Conservation (phyloP, 179 eudicot genomes). For the Spinacia oleracea region DNA sequence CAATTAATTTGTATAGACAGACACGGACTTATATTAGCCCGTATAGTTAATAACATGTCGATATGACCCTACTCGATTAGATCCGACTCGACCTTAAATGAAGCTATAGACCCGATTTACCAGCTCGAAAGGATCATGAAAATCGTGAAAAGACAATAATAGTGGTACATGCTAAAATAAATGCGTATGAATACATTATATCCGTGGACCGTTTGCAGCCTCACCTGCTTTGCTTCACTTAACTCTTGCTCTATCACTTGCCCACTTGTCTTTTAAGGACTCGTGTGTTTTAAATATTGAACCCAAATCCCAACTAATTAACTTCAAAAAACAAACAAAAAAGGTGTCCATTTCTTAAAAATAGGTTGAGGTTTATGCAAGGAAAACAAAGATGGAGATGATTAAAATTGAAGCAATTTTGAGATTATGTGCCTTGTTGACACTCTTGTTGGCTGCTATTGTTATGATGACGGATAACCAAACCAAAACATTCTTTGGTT, state of each 20-base stretch:
- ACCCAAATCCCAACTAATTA: neutral
- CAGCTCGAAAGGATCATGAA: neutral
- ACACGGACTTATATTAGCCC: no score
- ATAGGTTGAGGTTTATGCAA: neutral
- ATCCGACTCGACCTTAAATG: no score
- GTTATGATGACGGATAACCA: constrained; percentile 16
- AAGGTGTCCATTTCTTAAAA: no score
- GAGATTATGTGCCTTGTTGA: constrained; percentile 23
- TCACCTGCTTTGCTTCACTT: neutral
- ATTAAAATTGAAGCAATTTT: constrained; percentile 25
- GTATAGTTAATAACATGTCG: no score
- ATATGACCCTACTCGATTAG: no score
- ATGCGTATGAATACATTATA: constrained; percentile 3
- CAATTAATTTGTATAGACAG: no score
- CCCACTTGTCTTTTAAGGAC: neutral
- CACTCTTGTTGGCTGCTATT: constrained; percentile 23
- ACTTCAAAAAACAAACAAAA: neutral
- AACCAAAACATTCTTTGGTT: constrained; percentile 23
- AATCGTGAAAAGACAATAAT: neutral
- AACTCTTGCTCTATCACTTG: neutral
- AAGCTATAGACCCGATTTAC: no score
- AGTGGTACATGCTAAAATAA: neutral
- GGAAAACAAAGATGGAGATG: constrained; percentile 7
- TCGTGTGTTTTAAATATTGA: neutral
- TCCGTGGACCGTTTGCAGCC: constrained; percentile 24